Base-by-base conservation (phyloP, 2,329 filamentous ascomycete genomes). In the Chaetothyriales sp. region DNA sequence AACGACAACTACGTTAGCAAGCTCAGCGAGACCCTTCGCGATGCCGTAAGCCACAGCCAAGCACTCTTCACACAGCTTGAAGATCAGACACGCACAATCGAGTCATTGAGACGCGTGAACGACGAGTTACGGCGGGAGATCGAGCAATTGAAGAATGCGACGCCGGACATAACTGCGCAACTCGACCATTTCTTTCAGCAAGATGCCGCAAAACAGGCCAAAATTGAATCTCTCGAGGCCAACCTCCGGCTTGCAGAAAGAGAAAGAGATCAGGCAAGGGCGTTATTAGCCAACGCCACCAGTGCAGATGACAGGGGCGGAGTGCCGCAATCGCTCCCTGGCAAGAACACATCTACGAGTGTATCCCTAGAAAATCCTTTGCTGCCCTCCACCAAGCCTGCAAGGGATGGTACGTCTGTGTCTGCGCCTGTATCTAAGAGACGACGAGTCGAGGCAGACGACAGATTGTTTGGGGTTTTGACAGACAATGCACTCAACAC, bases 101-200 rank as follows among this genome's bases (percentile, higher is more conserved):
- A 51, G 46, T 43, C 25, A 32, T 48, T 55, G 51, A 51, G 51
- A 55, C 54, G 18, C 57, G 62, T 70, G 68, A 48, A 66, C 65
- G 55, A 70, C 73, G 45, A 47, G 43, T 43, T 54, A 12, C 36
- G 32, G 36, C n/a, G 10, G n/a, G 47, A 49, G 36, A 49, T 43
- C 48, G 36, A 42, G 20, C 52, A 44, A 18, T 55, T 18, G 20
- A 57, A 43, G 50, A 46, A n/a, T 3, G 44, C 39, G 26, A 19
- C 42, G 12, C 43, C 50, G 25, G 43, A 51, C 19, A 10, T 52
- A 18, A 25, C 48, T 2, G 19, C 42, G 12, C 51, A 57, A n/a
- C 36, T 60, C 6, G 55, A 59, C 20, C 49, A 53, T 5, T 49
- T 60, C 15, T 60, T 59, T 46, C 50, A 55, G 22, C 52, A 53